These are phyloP conservation scores for Cladosporium sp. DNA, from an alignment of 2,329 filamentous ascomycete species.

Conservation along the genomic window DNA sequence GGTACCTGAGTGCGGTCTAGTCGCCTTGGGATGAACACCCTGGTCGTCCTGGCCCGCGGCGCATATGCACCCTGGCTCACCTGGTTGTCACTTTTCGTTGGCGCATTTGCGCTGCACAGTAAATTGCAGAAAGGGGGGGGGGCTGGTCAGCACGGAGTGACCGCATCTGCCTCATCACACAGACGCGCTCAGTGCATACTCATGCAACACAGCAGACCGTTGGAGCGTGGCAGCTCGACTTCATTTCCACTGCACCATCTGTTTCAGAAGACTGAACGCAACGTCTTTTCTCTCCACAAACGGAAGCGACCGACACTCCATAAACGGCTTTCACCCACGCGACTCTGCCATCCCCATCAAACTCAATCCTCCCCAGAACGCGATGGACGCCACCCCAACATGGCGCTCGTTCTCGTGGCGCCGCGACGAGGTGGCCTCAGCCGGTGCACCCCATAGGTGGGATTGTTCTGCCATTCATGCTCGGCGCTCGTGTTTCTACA, in stretches of 20 bases:
- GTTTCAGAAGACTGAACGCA: slow-evolving; percentile 7
- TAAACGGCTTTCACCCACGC: slow-evolving; percentile 1
- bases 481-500: not conserved
- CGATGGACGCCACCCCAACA: slow-evolving; percentile 16
- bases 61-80: not conserved
- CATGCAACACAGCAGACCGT: slow-evolving; percentile 11
- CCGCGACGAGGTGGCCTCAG: not conserved
- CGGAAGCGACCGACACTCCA: slow-evolving; percentile 13
- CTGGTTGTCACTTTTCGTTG: slow-evolving; percentile 6
- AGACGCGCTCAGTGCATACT: slow-evolving; percentile 2
- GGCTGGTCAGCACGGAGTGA: not conserved
- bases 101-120: not conserved
- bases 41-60: not conserved
- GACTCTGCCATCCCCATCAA: slow-evolving; percentile 3
- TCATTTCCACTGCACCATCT: slow-evolving; percentile 8
- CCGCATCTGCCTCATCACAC: not conserved
- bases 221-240: slow-evolving; percentile 5
- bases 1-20: not conserved
- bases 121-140: slow-evolving; percentile 16
- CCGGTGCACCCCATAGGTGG: slow-evolving; percentile 10
- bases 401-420: slow-evolving; percentile 10
- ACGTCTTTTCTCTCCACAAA: not conserved
- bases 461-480: not conserved
- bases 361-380: slow-evolving; percentile 14
- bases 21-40: not conserved